Evolutionary conservation across 2,329 filamentous ascomycete genomes (phyloP).

Genomic region (Truncatella angustata): DNA sequence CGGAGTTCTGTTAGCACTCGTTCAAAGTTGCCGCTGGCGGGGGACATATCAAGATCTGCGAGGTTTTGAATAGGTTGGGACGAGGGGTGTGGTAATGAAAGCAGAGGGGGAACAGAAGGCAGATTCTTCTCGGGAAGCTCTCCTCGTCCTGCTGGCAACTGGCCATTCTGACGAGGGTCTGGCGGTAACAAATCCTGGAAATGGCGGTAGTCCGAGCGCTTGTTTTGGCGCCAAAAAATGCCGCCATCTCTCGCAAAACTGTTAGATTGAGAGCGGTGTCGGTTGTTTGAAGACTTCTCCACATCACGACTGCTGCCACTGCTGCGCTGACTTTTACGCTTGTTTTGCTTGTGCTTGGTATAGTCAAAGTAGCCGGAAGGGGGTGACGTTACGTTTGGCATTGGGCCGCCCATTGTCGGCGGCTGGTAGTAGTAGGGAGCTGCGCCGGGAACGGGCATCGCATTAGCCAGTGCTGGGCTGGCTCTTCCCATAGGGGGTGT

Average conservation of each 20-base stretch:
- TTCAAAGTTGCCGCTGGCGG: constrained; percentile 69
- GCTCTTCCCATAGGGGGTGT: constrained; percentile 43
- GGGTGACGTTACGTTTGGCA: constrained; percentile 60
- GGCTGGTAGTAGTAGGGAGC: constrained; percentile 61
- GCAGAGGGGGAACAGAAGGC: background rate
- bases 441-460: constrained; percentile 60
- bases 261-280: constrained; percentile 29
- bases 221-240: constrained; percentile 42
- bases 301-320: constrained; percentile 46
- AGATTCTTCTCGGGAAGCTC: constrained; percentile 3
- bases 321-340: constrained; percentile 42
- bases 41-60: constrained; percentile 55
- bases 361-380: constrained; percentile 42
- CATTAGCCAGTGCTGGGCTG: constrained; percentile 53
- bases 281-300: constrained; percentile 42
- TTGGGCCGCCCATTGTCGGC: constrained; percentile 57
- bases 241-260: background rate
- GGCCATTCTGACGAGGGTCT: constrained; percentile 6
- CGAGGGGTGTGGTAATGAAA: background rate
- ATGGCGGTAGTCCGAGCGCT: constrained; percentile 40
- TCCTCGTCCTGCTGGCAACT: constrained; percentile 12
- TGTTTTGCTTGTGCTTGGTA: constrained; percentile 34
- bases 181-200: background rate
- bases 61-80: background rate
- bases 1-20: constrained; percentile 67